Evolutionary conservation across 1,284 basidiomycete species (phyloP).

Genomic region (Naganishia sp.): DNA sequence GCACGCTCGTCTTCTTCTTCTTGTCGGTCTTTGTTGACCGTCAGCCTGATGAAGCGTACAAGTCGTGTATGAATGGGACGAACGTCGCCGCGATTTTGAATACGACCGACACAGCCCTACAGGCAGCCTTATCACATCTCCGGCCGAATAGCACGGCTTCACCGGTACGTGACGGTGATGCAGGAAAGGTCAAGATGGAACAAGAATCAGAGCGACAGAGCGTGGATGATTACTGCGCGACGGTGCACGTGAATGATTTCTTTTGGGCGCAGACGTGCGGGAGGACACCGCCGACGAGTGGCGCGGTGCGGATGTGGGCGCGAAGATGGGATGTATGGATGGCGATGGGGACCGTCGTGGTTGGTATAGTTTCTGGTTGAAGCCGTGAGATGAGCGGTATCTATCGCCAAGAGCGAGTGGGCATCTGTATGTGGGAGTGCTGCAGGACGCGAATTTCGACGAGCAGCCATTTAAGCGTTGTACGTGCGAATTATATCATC

Average conservation of each 20-base stretch:
- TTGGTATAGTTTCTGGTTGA: too few species aligned
- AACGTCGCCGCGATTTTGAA: slow-evolving; percentile 26
- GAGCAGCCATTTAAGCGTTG: too few species aligned
- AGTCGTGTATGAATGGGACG: slow-evolving; percentile 12
- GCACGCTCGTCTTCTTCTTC: background rate
- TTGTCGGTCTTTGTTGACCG: background rate
- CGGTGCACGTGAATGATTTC: background rate
- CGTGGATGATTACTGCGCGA: background rate
- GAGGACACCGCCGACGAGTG: too few species aligned
- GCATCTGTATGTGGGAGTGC: too few species aligned
- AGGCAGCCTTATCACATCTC: background rate
- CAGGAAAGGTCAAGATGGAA: background rate
- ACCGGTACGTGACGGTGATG: too few species aligned
- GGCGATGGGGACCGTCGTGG: too few species aligned
- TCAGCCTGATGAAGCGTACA: background rate
- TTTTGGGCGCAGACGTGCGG: slow-evolving; percentile 17
- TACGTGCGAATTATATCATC: too few species aligned
- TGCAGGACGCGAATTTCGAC: too few species aligned
- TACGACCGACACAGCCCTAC: slow-evolving; percentile 12
- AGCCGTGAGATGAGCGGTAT: too few species aligned
- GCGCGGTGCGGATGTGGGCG: too few species aligned
- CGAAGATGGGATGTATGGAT: too few species aligned
- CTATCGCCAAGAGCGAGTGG: too few species aligned
- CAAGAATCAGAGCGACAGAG: background rate
- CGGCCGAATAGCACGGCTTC: background rate